phyloP scores from a whole-genome alignment of 495 filamentous ascomycete species.

The Polyplosphaeria fusca region DNA sequence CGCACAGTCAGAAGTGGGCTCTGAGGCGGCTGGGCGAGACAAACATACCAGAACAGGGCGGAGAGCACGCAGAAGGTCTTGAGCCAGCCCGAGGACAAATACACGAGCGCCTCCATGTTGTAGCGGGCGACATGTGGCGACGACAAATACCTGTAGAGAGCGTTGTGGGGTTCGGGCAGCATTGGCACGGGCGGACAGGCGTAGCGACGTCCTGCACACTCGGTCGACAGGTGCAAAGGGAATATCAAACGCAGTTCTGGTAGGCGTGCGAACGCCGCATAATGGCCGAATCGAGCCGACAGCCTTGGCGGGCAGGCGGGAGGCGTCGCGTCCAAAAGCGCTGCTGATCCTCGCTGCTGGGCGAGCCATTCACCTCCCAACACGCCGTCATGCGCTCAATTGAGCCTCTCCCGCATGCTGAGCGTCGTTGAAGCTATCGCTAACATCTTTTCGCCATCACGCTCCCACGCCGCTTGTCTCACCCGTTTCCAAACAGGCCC shows the following conservation, averaged over 20 bases:
- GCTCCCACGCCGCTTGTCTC: neutral
- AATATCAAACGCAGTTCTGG: neutral
- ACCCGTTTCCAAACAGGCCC: neutral
- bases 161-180: constrained; percentile 24
- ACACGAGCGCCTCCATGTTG: constrained; percentile 33
- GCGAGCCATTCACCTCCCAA: constrained; percentile 1
- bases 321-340: neutral
- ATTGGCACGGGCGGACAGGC: constrained; percentile 10
- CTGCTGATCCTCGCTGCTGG: neutral
- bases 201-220: constrained; percentile 5
- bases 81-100: constrained; percentile 31
- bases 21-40: neutral
- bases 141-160: constrained; percentile 26
- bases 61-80: constrained; percentile 32
- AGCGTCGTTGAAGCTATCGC: too few relatives aligned
- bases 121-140: constrained; percentile 24
- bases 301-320: too few relatives aligned
- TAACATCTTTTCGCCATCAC: too few relatives aligned
- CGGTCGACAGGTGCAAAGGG: too few relatives aligned
- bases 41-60: constrained; percentile 33
- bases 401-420: neutral
- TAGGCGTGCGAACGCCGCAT: neutral
- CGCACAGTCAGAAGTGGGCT: neutral
- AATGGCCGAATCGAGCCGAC: neutral
- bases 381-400: neutral